Evolutionary conservation across 2,329 filamentous ascomycete genomes (phyloP).

Genomic region (Pseudogymnoascus sp.): DNA sequence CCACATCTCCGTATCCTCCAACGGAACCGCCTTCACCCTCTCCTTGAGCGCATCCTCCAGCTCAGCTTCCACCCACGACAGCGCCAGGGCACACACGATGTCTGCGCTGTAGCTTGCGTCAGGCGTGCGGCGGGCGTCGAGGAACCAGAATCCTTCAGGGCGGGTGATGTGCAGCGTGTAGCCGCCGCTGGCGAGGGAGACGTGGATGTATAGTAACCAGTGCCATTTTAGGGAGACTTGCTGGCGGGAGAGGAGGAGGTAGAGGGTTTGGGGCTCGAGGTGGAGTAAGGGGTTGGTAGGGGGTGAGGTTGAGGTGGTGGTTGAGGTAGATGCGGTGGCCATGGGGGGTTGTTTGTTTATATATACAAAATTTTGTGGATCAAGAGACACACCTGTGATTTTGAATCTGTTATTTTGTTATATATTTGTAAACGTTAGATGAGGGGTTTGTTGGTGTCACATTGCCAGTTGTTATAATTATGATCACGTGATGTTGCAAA

Average conservation of each 20-base stretch:
- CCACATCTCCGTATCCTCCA: not conserved
- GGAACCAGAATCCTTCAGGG: not conserved
- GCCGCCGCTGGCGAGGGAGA: not conserved
- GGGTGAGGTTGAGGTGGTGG: not conserved
- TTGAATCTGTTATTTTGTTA: not conserved
- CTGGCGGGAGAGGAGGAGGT: not conserved
- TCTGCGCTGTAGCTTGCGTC: not conserved
- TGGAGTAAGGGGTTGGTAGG: not conserved
- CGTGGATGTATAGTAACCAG: not conserved
- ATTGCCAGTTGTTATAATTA: not conserved
- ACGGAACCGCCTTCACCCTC: not conserved
- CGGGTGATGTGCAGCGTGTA: not conserved
- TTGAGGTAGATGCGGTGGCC: not conserved
- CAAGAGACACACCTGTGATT: not conserved
- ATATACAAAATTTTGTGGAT: not conserved
- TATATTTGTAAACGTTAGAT: not conserved
- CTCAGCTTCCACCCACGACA: not conserved
- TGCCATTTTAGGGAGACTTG: not conserved
- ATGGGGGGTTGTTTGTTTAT: not conserved
- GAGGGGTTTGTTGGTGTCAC: not conserved
- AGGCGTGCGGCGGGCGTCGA: not conserved
- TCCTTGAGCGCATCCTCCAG: not conserved
- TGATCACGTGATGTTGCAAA: not conserved
- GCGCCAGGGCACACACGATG: not conserved
- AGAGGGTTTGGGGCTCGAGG: not conserved